Evolutionary conservation across 78 protist species (phyloP), one percentile per base, ranked within the genome.

Genomic region (Diacronema lutheri): DNA sequence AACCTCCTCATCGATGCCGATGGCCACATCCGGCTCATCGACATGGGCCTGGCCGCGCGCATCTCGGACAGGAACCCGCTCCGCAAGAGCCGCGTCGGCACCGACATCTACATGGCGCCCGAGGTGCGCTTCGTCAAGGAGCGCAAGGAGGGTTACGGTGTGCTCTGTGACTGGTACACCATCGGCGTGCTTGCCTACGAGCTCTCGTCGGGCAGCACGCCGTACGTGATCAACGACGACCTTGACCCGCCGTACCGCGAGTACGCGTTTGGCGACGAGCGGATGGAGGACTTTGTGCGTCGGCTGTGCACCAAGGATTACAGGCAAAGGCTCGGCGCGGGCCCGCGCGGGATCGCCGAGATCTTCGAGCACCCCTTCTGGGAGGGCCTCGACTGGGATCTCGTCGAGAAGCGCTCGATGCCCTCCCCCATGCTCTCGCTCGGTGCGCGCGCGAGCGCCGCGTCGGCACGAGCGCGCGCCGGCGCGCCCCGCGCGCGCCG

Each of bases 71-170:
- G 13, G 38, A 29, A 71, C 25, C 79, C 79, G 26, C 4, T 5
- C 31, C 76, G 76, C 41, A 6, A 4, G 21, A 38, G 50, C 14
- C 76, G 76, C 46, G 76, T 68, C 50, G 76, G 76, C n/a, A 68
- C 76, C 7, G 76, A 68, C n/a, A 33, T 13, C 76, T 68, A 35
- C 50, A 71, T 71, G 79, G 79, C 79, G 37, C 79, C 79, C 26
- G 79, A 71, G 33, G 73, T 66, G 29, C 79, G 79, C 16, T 71
- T 56, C 40, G 76, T 44, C 26, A 44, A 56, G 50, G 10, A 33
- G 38, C 55, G 38, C 16, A 21, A n/a, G 13, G 55, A 68, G n/a
- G 19, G 14, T 16, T 68, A 68, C 46, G 76, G 76, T 20, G 4
- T 26, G 7, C 37, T 44, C 19, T 4, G 25, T 31, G 76, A 68